A percentile compares a stretch with the other conserved stretches of the same genome.
These are phyloP conservation scores for Wallacemonas sp. DNA, from an alignment of 208 protist species.

Conservation along the genomic window DNA sequence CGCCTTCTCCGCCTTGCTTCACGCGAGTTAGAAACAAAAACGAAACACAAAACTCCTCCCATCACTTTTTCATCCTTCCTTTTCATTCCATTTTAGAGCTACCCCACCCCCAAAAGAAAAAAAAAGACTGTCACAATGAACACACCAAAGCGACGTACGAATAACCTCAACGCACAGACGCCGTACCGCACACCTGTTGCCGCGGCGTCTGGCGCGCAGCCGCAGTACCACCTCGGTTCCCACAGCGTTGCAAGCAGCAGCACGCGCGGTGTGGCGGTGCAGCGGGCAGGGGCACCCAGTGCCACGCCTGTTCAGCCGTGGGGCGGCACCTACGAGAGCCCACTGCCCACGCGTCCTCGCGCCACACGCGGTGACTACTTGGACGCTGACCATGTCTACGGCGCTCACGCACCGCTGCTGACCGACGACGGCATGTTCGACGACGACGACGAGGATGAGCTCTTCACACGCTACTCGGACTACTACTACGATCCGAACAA, in stretches of 20 bases:
- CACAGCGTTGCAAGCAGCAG: constrained; percentile 7
- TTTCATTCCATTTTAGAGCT: neutral
- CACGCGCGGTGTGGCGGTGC: neutral
- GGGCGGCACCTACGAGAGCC: neutral
- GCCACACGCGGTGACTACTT: neutral
- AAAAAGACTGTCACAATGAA: neutral
- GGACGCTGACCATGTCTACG: neutral
- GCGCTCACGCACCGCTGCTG: neutral
- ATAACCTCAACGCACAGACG: constrained; percentile 8
- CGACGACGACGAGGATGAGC: constrained; percentile 11
- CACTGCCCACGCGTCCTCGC: neutral
- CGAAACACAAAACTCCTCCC: neutral
- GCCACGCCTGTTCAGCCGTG: neutral
- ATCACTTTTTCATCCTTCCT: neutral
- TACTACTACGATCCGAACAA: neutral
- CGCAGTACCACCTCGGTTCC: neutral
- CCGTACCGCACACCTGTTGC: constrained; percentile 1
- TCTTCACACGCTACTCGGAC: constrained; percentile 14
- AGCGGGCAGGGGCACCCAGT: neutral
- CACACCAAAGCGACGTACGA: neutral
- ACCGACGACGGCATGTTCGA: neutral
- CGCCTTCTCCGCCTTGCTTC: too few species aligned
- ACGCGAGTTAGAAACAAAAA: too few species aligned
- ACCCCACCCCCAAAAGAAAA: neutral
- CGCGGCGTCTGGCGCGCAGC: neutral